Evolutionary conservation across 2,329 filamentous ascomycete species (phyloP).

Genomic region (Escovopsis weberi): DNA sequence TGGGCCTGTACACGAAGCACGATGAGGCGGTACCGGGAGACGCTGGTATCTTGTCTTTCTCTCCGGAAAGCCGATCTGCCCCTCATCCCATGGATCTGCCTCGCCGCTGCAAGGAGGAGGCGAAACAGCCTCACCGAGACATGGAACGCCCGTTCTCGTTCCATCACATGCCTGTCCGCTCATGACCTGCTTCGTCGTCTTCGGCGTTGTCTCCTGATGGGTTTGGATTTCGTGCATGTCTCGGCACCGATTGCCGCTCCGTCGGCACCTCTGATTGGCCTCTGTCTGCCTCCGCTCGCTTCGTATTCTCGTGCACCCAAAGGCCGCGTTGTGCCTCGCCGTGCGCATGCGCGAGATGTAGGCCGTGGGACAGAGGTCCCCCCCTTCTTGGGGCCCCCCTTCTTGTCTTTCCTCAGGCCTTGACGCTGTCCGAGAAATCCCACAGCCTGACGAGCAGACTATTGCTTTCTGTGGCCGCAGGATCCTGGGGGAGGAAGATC

Average conservation of each 20-base stretch:
- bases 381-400: too few relatives aligned
- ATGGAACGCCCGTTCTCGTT: neutral
- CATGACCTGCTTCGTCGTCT: neutral
- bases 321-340: too few relatives aligned
- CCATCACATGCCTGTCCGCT: neutral
- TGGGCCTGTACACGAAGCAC: too few relatives aligned
- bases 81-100: too few relatives aligned
- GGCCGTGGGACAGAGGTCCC: neutral
- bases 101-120: too few relatives aligned
- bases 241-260: neutral
- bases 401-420: too few relatives aligned
- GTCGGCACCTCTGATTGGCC: conserved; percentile 1
- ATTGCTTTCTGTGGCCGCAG: conserved; percentile 32
- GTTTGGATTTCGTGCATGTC: neutral
- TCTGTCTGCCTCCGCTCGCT: neutral
- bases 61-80: too few relatives aligned
- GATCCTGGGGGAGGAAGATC: conserved; percentile 48
- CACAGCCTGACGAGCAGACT: conserved; percentile 45
- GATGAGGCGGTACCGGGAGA: too few relatives aligned
- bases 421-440: conserved; percentile 30
- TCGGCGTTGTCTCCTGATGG: neutral
- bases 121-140: too few relatives aligned
- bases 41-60: too few relatives aligned
- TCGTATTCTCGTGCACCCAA: too few relatives aligned
- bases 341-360: neutral